These are phyloP conservation scores for Stephanocyclus meneghinianus DNA, from an alignment of 352 stramenopile genomes.

Conservation along the genomic window DNA sequence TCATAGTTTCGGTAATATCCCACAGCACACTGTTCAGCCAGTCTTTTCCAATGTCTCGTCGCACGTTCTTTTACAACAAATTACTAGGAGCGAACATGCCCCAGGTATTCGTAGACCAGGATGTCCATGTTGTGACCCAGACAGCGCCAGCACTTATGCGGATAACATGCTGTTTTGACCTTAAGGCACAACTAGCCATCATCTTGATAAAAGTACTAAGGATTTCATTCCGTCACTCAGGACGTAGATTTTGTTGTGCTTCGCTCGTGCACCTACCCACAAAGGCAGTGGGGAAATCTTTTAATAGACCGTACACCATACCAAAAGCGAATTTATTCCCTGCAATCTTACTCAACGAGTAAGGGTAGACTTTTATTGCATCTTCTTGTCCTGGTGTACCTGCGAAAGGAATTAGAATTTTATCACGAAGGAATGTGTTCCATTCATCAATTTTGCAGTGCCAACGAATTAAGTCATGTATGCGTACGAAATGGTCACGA, in stretches of 20 bases:
- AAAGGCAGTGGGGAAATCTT: not conserved
- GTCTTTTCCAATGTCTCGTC: conserved; percentile 15
- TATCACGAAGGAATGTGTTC: not conserved
- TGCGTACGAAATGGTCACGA: not conserved
- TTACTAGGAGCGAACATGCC: conserved; percentile 62
- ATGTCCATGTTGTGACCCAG: conserved; percentile 81
- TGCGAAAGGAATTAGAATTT: not conserved
- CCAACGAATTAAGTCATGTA: not conserved
- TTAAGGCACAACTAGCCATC: conserved; percentile 7
- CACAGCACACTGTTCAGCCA: not conserved
- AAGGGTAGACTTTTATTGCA: not conserved
- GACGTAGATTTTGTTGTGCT: not conserved
- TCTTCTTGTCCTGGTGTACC: not conserved
- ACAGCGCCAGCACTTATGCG: conserved; percentile 61
- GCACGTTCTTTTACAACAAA: conserved; percentile 46
- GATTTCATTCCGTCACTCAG: not conserved
- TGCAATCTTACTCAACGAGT: not conserved
- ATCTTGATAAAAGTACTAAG: not conserved
- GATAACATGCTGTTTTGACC: conserved; percentile 65
- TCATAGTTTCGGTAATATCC: not conserved
- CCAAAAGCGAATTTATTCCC: not conserved
- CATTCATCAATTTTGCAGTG: not conserved
- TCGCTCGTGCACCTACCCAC: not conserved
- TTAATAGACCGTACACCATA: not conserved
- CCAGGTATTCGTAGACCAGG: conserved; percentile 65